Evolutionary conservation across 2,329 filamentous ascomycete species (phyloP).

Genomic region (Calonectria montana): DNA sequence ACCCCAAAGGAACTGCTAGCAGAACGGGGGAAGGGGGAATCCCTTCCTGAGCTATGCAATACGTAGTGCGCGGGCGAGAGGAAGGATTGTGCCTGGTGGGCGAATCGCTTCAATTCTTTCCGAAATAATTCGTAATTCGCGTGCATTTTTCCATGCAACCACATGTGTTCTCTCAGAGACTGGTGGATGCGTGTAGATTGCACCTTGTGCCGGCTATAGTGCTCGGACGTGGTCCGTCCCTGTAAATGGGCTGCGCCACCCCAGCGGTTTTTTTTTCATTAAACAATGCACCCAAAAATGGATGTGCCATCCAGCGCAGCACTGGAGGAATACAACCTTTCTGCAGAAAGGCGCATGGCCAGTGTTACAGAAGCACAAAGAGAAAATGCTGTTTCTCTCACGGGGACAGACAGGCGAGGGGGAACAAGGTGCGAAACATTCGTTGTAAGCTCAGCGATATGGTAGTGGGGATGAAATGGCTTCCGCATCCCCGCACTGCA

Average conservation of each 20-base stretch:
- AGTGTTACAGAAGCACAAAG: conserved; percentile 1
- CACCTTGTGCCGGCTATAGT: conserved; percentile 12
- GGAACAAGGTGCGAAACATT: too few relatives aligned
- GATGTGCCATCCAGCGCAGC: not conserved
- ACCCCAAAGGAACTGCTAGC: not conserved
- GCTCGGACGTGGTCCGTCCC: not conserved
- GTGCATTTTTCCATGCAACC: not conserved
- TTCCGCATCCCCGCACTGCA: not conserved
- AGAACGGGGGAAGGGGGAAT: not conserved
- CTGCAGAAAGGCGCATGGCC: not conserved
- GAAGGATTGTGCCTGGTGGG: not conserved
- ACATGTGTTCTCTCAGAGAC: not conserved
- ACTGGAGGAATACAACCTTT: not conserved
- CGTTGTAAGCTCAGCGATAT: too few relatives aligned
- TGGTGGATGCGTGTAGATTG: conserved; percentile 15
- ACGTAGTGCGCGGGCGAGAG: not conserved
- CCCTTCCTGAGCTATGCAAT: not conserved
- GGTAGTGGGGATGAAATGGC: not conserved
- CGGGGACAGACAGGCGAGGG: too few relatives aligned
- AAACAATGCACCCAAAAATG: not conserved
- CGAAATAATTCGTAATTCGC: not conserved
- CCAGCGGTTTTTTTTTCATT: not conserved
- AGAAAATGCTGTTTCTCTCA: not conserved
- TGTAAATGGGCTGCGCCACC: not conserved
- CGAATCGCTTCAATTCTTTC: not conserved